A percentile compares a stretch with the other conserved stretches of the same genome.
Evolutionary conservation across 2,329 filamentous ascomycete species (phyloP).

Genomic region (Immersiporthe knoxdaviesiana): DNA sequence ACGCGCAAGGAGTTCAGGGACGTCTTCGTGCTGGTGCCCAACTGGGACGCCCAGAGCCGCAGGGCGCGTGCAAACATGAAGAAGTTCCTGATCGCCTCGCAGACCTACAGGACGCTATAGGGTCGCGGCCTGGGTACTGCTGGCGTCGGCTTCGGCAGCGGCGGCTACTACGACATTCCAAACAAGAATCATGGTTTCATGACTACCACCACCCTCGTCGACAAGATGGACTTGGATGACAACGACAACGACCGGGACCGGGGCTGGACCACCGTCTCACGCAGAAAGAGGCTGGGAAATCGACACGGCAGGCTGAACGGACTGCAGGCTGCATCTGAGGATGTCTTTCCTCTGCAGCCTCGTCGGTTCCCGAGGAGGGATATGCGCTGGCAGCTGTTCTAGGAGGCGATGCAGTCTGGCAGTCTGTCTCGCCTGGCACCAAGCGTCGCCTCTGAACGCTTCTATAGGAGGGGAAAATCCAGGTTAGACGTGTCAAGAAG

Average conservation of each 20-base stretch:
- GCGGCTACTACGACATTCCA: neutral
- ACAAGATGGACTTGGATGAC: neutral
- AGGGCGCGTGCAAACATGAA: slow-evolving; percentile 53
- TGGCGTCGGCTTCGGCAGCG: neutral
- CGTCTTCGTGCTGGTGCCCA: slow-evolving; percentile 79
- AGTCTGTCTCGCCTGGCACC: neutral
- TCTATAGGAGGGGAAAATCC: neutral
- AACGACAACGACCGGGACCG: too few species aligned
- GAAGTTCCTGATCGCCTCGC: slow-evolving; percentile 70
- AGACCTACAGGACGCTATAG: slow-evolving; percentile 68
- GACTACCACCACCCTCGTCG: neutral
- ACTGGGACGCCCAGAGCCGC: slow-evolving; percentile 61
- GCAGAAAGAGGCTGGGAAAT: neutral
- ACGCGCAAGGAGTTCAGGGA: slow-evolving; percentile 76
- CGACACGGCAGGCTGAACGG: neutral
- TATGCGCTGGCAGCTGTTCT: slow-evolving; percentile 7
- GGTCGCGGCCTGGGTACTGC: neutral
- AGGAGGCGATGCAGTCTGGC: neutral
- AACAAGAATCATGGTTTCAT: neutral
- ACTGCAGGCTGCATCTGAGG: neutral
- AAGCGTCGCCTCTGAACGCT: neutral
- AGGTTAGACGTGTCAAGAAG: neutral
- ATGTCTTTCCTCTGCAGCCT: slow-evolving; percentile 8
- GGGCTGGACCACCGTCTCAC: neutral
- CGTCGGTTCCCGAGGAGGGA: neutral